Base-by-base conservation (phyloP, 1,284 basidiomycete species). In the Leucoagaricus sp. region DNA sequence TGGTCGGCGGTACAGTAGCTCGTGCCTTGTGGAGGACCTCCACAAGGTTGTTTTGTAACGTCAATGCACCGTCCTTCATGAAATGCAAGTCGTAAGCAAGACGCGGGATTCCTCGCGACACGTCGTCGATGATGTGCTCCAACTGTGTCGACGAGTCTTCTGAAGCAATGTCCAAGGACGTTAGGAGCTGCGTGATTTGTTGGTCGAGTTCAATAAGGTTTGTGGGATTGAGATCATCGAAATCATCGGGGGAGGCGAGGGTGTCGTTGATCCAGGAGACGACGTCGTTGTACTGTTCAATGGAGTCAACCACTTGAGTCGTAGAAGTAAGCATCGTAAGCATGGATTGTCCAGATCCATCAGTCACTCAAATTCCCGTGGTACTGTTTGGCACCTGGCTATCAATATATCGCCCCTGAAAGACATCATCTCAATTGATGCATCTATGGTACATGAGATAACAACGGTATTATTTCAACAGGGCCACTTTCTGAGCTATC, bases 61-160 rank as follows among this genome's bases (percentile, higher is more conserved):
- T 83, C 12, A 90, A 73, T 0, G 94, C 93, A 34, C 88, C 87
- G 67, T 97, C 95, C 48, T 91, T 87, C 86, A 97, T 95, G 73
- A 96, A 95, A 69, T 97, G 94, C 19, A 98, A 78, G 72, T 97
- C 95, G 68, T 96, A 97, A 1, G 89, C 87, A 45, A 98, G 80
- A 34, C 95, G 84, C 4, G 95, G 93, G 9, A 96, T 87, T 3
- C 87, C 85, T 49, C 93, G 84, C 1, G 93, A 93, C 47, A 96
- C 91, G 66, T 96, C 93, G 66, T 93, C 88, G 59, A 98, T 94
- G 46, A 86, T 84, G 61, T 87, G 86, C 70, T 97, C 95, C 48
- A 97, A 83, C 48, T 89, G 79, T 5, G 86, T 76, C 1, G 93
- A 91, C 0, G 93, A 94, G 65, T 96, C 94, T 69, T 94, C 89